phyloP scores from a whole-genome alignment of 768 basidiomycete genomes.

The Lentinula edodes region DNA sequence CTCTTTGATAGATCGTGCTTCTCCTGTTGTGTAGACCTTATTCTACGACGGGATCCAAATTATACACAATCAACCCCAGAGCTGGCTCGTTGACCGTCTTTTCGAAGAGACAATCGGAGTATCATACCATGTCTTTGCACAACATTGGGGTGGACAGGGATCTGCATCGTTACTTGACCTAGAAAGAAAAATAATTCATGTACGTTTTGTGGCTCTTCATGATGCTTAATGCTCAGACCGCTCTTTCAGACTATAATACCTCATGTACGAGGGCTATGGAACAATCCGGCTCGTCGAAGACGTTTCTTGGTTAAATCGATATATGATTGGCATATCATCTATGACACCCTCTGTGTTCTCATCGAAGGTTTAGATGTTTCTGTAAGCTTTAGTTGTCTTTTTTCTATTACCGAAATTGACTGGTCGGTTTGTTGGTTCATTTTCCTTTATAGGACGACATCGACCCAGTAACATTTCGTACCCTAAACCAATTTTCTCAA shows the following conservation, averaged over 20 bases:
- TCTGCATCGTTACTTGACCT: conserved; percentile 32
- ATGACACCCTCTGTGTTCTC: conserved; percentile 32
- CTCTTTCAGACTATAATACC: conserved; percentile 46
- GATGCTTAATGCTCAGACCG: background rate
- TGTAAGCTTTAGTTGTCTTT: conserved; percentile 17
- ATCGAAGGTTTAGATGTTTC: conserved; percentile 21
- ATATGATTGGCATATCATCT: conserved; percentile 61
- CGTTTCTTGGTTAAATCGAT: conserved; percentile 60
- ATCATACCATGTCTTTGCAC: conserved; percentile 41
- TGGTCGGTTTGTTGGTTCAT: background rate
- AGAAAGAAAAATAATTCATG: conserved; percentile 39
- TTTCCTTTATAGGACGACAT: conserved; percentile 13
- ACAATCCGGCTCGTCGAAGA: conserved; percentile 62
- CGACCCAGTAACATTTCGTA: conserved; percentile 22
- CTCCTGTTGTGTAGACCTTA: conserved; percentile 33
- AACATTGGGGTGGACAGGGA: conserved; percentile 31
- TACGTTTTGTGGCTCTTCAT: conserved; percentile 14
- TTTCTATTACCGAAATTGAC: background rate
- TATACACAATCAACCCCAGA: conserved; percentile 41
- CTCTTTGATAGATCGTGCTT: background rate
- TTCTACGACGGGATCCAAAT: conserved; percentile 55
- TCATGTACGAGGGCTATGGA: conserved; percentile 58
- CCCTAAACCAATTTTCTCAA: conserved; percentile 37
- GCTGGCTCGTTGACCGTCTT: conserved; percentile 58
- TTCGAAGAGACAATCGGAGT: conserved; percentile 58